Evolutionary conservation across 305 asterid species (phyloP).

Genomic region (Rubia peregrina): DNA sequence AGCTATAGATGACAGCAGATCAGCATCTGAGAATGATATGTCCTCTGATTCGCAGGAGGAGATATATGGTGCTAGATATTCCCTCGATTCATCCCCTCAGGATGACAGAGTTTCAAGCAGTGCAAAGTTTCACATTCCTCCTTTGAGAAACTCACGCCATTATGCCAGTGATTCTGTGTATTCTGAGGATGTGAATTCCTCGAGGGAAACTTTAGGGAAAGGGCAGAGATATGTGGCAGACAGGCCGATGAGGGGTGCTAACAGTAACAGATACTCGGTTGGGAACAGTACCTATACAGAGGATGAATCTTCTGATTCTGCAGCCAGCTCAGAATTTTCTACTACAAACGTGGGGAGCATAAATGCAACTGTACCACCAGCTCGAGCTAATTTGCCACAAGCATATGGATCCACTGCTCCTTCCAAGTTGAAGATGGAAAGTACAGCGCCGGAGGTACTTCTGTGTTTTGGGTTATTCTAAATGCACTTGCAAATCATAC

Average conservation of each 20-base stretch:
- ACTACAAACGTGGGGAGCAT: constrained; percentile 30
- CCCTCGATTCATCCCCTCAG: constrained; percentile 43
- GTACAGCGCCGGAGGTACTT: constrained; percentile 27
- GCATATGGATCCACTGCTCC: constrained; percentile 27
- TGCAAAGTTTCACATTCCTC: constrained; percentile 22
- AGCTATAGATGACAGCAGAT: constrained; percentile 28
- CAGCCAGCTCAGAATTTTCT: constrained; percentile 41
- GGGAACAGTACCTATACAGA: constrained; percentile 31
- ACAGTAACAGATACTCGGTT: constrained; percentile 30
- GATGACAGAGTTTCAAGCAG: constrained; percentile 32
- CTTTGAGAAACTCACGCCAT: constrained; percentile 18
- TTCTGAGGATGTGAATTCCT: constrained; percentile 36
- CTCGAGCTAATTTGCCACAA: constrained; percentile 22
- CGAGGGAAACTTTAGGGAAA: constrained; percentile 37
- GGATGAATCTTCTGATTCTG: constrained; percentile 43
- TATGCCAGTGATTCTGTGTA: constrained; percentile 35
- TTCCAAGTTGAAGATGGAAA: constrained; percentile 23
- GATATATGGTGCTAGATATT: constrained; percentile 37
- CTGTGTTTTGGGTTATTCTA: not conserved
- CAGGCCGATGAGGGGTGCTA: constrained; percentile 30
- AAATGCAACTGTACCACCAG: constrained; percentile 22
- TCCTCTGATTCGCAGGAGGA: constrained; percentile 37
- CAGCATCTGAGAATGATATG: constrained; percentile 39
- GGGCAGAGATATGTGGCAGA: constrained; percentile 26
- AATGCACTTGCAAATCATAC: not conserved